Conservation (phyloP, 2,329 filamentous ascomycete species). For the Nemania serpens region DNA sequence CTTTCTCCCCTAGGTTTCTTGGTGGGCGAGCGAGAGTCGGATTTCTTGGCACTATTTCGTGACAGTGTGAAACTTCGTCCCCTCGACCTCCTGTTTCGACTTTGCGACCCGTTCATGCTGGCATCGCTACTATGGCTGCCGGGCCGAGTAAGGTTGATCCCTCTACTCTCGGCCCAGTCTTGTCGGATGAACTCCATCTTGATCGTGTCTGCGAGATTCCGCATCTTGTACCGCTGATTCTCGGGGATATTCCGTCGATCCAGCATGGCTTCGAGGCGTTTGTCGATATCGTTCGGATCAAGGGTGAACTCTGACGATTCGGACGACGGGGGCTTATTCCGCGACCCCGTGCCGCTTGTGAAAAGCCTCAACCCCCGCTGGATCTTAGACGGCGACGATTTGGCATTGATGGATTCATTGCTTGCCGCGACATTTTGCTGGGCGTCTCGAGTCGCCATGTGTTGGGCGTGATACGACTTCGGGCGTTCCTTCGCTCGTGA, state of each 20-base stretch:
- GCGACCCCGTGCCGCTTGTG: slow-evolving; percentile 46
- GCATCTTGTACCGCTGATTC: slow-evolving; percentile 93
- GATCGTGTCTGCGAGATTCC: slow-evolving; percentile 82
- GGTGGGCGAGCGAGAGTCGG: slow-evolving; percentile 66
- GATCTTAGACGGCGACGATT: slow-evolving; percentile 44
- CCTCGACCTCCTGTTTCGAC: slow-evolving; percentile 59
- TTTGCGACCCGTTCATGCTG: slow-evolving; percentile 43
- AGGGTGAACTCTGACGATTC: slow-evolving; percentile 57
- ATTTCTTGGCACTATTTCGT: slow-evolving; percentile 57
- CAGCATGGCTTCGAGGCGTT: slow-evolving; percentile 66
- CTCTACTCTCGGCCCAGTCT: slow-evolving; percentile 74
- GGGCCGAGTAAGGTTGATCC: slow-evolving; percentile 51
- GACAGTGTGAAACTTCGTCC: slow-evolving; percentile 81
- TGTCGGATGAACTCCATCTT: slow-evolving; percentile 96
- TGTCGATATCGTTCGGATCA: slow-evolving; percentile 59
- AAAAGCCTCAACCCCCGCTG: slow-evolving; percentile 49
- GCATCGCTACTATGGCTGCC: slow-evolving; percentile 51
- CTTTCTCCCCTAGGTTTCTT: slow-evolving; percentile 76
- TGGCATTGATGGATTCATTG: slow-evolving; percentile 30
- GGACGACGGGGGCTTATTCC: slow-evolving; percentile 44
- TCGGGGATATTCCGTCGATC: slow-evolving; percentile 92
- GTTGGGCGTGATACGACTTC: slow-evolving; percentile 54
- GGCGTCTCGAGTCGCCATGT: slow-evolving; percentile 33
- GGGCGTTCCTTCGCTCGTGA: slow-evolving; percentile 50
- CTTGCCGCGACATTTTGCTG: slow-evolving; percentile 25